phyloP scores from a whole-genome alignment of 2,329 filamentous ascomycete species.

The Hypomyces perniciosus region DNA sequence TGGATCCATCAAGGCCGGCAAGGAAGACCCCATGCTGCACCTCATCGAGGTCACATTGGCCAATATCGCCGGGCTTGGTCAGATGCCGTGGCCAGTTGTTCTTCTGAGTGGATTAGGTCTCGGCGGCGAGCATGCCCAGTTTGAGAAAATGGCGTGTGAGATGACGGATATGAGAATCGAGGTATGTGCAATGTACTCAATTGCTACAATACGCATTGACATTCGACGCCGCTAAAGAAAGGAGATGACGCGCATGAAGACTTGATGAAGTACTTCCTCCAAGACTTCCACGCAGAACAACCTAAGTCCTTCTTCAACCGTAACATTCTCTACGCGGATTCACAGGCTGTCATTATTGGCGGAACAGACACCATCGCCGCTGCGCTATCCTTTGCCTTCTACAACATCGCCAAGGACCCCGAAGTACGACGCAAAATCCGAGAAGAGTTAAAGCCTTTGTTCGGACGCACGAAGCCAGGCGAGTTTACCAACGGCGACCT shows the following conservation, averaged over 20 bases:
- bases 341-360: conserved; percentile 17
- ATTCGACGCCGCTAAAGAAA: too few species aligned
- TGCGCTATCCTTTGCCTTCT: too few species aligned
- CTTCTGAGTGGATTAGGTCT: conserved; percentile 12
- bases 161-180: conserved; percentile 18
- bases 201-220: too few species aligned
- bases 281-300: conserved; percentile 18
- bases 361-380: too few species aligned
- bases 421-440: conserved; percentile 11
- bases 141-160: too few species aligned
- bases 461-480: conserved; percentile 12
- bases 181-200: too few species aligned
- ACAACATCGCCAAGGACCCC: too few species aligned
- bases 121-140: neutral
- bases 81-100: conserved; percentile 19
- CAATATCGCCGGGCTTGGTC: conserved; percentile 13
- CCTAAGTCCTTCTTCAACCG: conserved; percentile 17
- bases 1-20: conserved; percentile 18
- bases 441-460: conserved; percentile 11
- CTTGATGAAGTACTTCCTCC: conserved; percentile 21
- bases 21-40: conserved; percentile 19
- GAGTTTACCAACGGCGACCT: conserved; percentile 19
- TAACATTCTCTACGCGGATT: conserved; percentile 19
- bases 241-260: too few species aligned
- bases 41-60: conserved; percentile 19